Evolutionary conservation across 148 eudicot genomes (phyloP), one percentile per base, ranked within the genome.

Genomic region (Simmondsia chinensis): DNA sequence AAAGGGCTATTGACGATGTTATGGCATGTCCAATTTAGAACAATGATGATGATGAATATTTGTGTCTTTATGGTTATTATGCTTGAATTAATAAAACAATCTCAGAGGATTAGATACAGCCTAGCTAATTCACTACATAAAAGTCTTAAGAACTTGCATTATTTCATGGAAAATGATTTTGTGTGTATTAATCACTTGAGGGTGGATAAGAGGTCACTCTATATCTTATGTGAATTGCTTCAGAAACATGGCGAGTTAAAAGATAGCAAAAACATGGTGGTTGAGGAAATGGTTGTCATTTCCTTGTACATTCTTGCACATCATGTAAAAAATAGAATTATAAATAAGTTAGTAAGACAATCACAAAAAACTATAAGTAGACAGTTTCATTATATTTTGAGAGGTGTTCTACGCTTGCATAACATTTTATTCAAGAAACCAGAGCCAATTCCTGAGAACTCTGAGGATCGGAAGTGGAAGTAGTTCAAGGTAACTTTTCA

Each of bases 401-500:
- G 28, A 14, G 37, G 16, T 33, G 20, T 59, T 9, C 6, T 59
- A 24, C 16, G 31, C 30, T 19, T 46, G 13, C n/a, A 62, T 12
- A 14, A 10, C 0, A 11, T 15, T 5, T 47, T 53, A 11, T 20
- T 62, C 5, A 32, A 54, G 20, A 39, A 7, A 16, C 55, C 49
- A 7, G 37, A 62, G 18, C 55, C 54, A 9, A 37, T 62, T 4
- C 35, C 30, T 19, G 60, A 54, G 31, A 28, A 39, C 13, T 46
- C 40, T 20, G 33, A 14, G 1, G 48, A 62, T 62, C 24, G 29
- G 10, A 34, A 41, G 11, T 54, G 44, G 43, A 62, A 54, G 10
- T 53, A 50, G 43, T 62, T 62, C 24, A 33, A 47, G 58, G 48
- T 60, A 52, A 10, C 17, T 5, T 43, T 43, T 17, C n/a, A n/a